These are phyloP conservation scores for Backusella sp. DNA, from an alignment of 192 early-diverging fungal genomes.

Conservation along the genomic window DNA sequence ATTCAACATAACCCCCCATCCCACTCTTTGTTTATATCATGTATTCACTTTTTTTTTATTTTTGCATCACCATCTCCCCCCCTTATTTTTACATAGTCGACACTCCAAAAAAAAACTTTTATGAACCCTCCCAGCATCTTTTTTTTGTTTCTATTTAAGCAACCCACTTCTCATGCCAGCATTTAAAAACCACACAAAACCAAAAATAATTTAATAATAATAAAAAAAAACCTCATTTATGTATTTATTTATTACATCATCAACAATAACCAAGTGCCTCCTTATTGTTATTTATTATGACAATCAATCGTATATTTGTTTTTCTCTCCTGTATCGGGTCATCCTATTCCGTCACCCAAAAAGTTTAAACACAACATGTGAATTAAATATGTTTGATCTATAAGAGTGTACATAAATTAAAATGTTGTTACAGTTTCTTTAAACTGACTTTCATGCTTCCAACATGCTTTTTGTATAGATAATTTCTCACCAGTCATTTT, in stretches of 20 bases:
- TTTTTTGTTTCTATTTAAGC: neutral
- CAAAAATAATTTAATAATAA: neutral
- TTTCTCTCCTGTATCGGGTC: neutral
- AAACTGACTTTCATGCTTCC: neutral
- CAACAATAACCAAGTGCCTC: neutral
- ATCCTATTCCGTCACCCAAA: neutral
- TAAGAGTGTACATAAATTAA: neutral
- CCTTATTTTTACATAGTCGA: neutral
- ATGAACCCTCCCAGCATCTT: neutral
- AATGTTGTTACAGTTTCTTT: neutral
- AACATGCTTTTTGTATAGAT: neutral
- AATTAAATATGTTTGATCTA: neutral
- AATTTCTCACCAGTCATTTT: neutral
- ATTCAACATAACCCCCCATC: neutral
- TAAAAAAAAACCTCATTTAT: neutral
- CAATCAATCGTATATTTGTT: neutral
- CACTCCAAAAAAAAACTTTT: neutral
- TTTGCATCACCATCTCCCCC: neutral
- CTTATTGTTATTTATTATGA: neutral
- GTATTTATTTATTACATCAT: neutral
- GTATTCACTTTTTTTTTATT: neutral
- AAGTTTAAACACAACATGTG: neutral
- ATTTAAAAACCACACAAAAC: neutral
- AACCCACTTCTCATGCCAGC: neutral
- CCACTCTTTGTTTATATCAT: conserved; percentile 1